Conservation (phyloP, 495 filamentous ascomycete species). For the Lindgomyces ingoldianus region DNA sequence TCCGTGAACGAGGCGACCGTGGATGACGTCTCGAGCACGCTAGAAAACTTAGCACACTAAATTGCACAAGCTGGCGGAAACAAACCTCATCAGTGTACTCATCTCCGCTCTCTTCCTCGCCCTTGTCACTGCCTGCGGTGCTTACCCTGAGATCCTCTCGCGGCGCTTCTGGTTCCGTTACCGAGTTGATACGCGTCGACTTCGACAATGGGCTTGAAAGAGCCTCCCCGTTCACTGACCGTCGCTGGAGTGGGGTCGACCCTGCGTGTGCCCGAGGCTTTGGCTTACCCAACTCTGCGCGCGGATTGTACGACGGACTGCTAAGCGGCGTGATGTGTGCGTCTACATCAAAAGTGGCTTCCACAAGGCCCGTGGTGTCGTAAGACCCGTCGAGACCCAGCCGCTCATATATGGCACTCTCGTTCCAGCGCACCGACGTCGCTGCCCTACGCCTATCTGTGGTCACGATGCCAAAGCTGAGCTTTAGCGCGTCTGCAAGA, state of each 20-base stretch:
- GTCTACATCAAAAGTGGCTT: slow-evolving; percentile 31
- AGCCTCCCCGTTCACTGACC: slow-evolving; percentile 24
- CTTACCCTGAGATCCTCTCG: slow-evolving; percentile 3
- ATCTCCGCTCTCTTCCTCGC: slow-evolving; percentile 49
- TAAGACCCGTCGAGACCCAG: slow-evolving; percentile 42
- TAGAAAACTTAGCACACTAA: slow-evolving; percentile 28
- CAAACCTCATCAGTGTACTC: slow-evolving; percentile 80
- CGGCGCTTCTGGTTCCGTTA: slow-evolving; percentile 18
- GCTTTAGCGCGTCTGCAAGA: slow-evolving; percentile 89
- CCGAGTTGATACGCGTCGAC: slow-evolving; percentile 24
- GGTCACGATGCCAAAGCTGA: slow-evolving; percentile 96
- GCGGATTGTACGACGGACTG: slow-evolving; percentile 10
- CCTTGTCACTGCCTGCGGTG: not conserved
- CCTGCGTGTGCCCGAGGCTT: slow-evolving; percentile 17
- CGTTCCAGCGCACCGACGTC: slow-evolving; percentile 58
- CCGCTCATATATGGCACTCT: slow-evolving; percentile 58
- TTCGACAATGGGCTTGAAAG: slow-evolving; percentile 34
- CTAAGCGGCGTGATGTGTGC: slow-evolving; percentile 24
- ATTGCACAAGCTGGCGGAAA: too few relatives aligned
- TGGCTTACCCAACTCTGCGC: slow-evolving; percentile 19
- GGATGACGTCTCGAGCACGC: slow-evolving; percentile 85
- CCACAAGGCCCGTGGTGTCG: slow-evolving; percentile 28
- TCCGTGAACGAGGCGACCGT: slow-evolving; percentile 88
- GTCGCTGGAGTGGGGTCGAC: slow-evolving; percentile 22
- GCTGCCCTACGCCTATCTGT: slow-evolving; percentile 74